These are phyloP conservation scores for Trichosporon sp. DNA, from an alignment of 1,284 basidiomycete genomes.

Conservation along the genomic window DNA sequence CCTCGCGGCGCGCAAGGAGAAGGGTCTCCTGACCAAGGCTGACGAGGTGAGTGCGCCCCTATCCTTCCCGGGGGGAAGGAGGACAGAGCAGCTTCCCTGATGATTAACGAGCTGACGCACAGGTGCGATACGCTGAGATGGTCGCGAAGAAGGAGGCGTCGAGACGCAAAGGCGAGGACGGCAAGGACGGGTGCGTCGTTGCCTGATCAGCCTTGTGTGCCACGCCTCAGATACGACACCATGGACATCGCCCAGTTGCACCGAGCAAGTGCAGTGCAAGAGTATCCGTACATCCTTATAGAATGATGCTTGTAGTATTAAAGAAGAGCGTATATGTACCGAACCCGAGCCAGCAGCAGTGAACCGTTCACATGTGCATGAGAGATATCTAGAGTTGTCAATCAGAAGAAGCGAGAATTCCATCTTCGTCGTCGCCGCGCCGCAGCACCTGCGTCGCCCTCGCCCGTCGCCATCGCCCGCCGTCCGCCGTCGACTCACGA, in stretches of 20 bases:
- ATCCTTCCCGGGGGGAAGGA: no score
- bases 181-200: constrained; percentile 25
- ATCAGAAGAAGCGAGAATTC: constrained; percentile 3
- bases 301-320: background rate
- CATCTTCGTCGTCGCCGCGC: background rate
- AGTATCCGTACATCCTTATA: background rate
- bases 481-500: no score
- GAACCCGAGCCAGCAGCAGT: background rate
- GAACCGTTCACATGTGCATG: background rate
- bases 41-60: constrained; percentile 47
- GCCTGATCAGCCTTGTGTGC: constrained; percentile 4
- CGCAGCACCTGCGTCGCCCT: no score
- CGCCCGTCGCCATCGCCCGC: no score
- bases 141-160: constrained; percentile 36
- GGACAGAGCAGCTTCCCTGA: no score
- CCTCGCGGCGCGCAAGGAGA: constrained; percentile 45
- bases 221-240: no score
- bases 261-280: background rate
- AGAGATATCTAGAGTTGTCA: constrained; percentile 13
- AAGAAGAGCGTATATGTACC: background rate
- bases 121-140: constrained; percentile 48
- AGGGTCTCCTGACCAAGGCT: constrained; percentile 46
- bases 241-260: background rate
- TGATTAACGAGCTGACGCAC: background rate
- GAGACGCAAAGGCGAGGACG: constrained; percentile 32